Percentiles rank a stretch among this genome's conserved stretches.
These are phyloP conservation scores for Claviceps spartinae DNA, from an alignment of 2,329 filamentous ascomycete genomes.

Conservation along the genomic window DNA sequence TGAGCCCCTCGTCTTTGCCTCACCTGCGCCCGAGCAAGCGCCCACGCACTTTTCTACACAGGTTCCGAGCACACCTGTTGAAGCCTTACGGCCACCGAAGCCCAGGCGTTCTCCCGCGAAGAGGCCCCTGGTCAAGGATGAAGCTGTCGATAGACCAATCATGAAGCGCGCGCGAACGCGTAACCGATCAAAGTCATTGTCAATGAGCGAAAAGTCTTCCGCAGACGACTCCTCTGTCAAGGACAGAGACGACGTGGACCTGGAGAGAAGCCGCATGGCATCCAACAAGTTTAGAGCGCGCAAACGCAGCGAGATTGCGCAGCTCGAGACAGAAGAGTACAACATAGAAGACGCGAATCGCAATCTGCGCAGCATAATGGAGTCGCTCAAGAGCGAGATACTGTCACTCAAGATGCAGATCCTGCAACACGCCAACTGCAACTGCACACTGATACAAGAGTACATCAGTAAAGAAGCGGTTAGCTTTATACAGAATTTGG, in stretches of 20 bases:
- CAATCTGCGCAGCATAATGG: slow-evolving; percentile 5
- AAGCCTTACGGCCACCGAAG: neutral
- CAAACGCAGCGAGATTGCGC: slow-evolving; percentile 9
- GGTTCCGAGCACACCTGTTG: neutral
- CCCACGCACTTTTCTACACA: neutral
- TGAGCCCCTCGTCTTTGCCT: neutral
- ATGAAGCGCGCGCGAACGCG: neutral
- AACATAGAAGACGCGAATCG: slow-evolving; percentile 9
- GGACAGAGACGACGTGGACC: neutral
- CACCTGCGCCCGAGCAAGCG: neutral
- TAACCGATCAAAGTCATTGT: slow-evolving; percentile 1
- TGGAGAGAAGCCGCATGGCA: slow-evolving; percentile 13
- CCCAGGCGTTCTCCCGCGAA: neutral
- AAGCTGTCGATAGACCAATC: neutral
- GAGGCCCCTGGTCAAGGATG: neutral
- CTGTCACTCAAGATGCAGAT: slow-evolving; percentile 13
- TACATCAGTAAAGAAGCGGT: slow-evolving; percentile 12
- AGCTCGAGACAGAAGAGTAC: slow-evolving; percentile 9
- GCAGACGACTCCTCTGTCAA: neutral
- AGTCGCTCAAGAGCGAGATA: slow-evolving; percentile 9
- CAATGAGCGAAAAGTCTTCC: neutral
- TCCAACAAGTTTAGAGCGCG: slow-evolving; percentile 14
- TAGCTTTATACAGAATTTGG: slow-evolving; percentile 6
- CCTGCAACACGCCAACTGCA: slow-evolving; percentile 12
- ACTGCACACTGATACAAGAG: slow-evolving; percentile 12